Evolutionary conservation across 495 filamentous ascomycete species (phyloP).

Genomic region (Aspergillus diversus): DNA sequence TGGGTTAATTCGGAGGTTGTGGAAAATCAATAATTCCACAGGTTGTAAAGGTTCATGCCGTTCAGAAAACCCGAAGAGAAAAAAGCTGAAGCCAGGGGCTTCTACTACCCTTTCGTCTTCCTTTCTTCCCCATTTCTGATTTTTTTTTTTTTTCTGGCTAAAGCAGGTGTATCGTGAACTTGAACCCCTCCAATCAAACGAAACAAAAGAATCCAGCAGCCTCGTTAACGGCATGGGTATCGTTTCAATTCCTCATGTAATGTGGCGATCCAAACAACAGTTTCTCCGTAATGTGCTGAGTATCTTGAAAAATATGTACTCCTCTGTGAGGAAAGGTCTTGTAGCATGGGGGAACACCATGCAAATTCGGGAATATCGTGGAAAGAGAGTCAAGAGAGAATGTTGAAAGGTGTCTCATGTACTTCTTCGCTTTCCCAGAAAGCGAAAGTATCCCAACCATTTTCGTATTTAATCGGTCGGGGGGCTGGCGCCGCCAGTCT

Average conservation of each 20-base stretch:
- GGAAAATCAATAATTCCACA: constrained; percentile 9
- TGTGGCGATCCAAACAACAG: constrained; percentile 3
- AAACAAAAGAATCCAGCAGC: not conserved
- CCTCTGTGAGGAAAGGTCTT: not conserved
- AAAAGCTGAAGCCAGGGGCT: not conserved
- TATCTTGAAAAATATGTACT: constrained; percentile 12
- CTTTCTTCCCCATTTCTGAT: not conserved
- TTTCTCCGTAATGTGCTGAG: not conserved
- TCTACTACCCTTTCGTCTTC: not conserved
- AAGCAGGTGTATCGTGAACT: not conserved
- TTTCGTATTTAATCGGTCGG: constrained; percentile 2
- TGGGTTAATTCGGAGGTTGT: not conserved
- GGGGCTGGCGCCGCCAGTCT: constrained; percentile 19
- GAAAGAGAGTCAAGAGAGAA: constrained; percentile 8
- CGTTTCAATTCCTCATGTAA: not conserved
- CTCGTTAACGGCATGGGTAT: not conserved
- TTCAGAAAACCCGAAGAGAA: not conserved
- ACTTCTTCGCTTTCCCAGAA: constrained; percentile 15
- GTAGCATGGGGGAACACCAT: constrained; percentile 2
- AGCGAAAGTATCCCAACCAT: constrained; percentile 20
- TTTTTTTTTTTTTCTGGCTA: not conserved
- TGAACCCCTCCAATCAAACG: not conserved
- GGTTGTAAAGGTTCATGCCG: not conserved
- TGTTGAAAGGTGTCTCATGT: constrained; percentile 10
- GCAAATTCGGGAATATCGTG: constrained; percentile 1